A percentile compares a stretch with the other conserved stretches of the same genome.
phyloP scores from a whole-genome alignment of 768 basidiomycete genomes.

The Kwoniella dejecticola region DNA sequence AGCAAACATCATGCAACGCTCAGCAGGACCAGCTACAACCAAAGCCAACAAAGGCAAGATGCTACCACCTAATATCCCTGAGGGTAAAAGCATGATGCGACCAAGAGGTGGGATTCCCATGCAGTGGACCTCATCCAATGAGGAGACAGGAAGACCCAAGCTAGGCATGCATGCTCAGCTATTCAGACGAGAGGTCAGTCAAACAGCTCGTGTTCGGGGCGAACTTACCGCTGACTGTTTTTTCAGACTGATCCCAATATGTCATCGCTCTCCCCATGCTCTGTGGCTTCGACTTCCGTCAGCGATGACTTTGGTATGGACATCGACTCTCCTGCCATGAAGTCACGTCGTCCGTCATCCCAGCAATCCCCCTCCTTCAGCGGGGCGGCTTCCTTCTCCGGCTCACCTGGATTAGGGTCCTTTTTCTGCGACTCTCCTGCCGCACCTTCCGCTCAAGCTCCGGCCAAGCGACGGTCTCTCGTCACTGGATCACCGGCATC shows the following conservation, averaged over 20 bases:
- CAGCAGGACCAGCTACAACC: constrained; percentile 22
- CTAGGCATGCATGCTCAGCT: constrained; percentile 36
- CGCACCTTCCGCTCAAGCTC: constrained; percentile 30
- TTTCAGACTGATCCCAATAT: constrained; percentile 40
- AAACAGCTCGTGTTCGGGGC: no score
- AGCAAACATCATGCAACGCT: constrained; percentile 29
- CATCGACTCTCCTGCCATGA: constrained; percentile 43
- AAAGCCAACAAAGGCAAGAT: constrained; percentile 41
- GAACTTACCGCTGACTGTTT: constrained; percentile 3
- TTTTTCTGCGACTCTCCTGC: constrained; percentile 53
- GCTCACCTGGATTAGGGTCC: constrained; percentile 45
- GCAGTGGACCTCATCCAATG: constrained; percentile 46
- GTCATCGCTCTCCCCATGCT: constrained; percentile 21
- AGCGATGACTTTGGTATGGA: constrained; percentile 42
- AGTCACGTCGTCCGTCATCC: constrained; percentile 23
- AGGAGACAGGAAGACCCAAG: constrained; percentile 33
- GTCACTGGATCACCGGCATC: constrained; percentile 49
- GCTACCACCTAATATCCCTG: constrained; percentile 46
- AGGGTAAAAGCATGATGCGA: constrained; percentile 17
- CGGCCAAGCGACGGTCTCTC: constrained; percentile 37
- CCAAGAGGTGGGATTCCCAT: constrained; percentile 35
- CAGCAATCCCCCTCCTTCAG: constrained; percentile 30
- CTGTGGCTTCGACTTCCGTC: constrained; percentile 20
- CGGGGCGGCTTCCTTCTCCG: constrained; percentile 29
- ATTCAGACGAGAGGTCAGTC: constrained; percentile 44